A percentile compares a stretch with the other conserved stretches of the same genome.
These are phyloP conservation scores for Boletus reticulatus DNA, from an alignment of 768 basidiomycete species.

Conservation along the genomic window DNA sequence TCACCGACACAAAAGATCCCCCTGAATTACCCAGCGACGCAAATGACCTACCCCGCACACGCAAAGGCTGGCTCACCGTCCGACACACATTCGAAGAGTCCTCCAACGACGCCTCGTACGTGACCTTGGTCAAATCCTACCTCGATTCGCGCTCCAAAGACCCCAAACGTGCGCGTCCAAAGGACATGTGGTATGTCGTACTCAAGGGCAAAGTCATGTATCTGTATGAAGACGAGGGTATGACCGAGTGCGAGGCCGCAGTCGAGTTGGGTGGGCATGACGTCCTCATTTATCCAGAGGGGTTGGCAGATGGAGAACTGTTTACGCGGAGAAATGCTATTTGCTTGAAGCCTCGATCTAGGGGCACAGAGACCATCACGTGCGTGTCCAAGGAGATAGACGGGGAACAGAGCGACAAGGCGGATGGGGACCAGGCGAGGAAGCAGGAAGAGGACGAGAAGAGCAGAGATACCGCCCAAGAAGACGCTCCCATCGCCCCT, in stretches of 20 bases:
- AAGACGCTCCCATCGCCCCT: constrained; percentile 58
- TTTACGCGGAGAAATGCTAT: constrained; percentile 91
- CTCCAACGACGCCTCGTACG: constrained; percentile 63
- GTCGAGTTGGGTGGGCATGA: constrained; percentile 80
- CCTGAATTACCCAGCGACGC: constrained; percentile 32
- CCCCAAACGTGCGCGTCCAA: constrained; percentile 78
- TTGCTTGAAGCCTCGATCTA: constrained; percentile 58
- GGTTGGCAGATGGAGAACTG: constrained; percentile 80
- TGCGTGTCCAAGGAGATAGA: constrained; percentile 55
- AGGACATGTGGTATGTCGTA: constrained; percentile 91
- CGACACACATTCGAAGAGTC: constrained; percentile 75
- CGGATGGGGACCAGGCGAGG: background rate
- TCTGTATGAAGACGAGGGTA: constrained; percentile 89
- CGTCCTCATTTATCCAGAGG: constrained; percentile 73
- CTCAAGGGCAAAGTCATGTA: constrained; percentile 91
- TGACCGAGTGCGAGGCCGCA: constrained; percentile 89
- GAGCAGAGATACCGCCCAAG: constrained; percentile 38
- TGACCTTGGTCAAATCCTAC: constrained; percentile 76
- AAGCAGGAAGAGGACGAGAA: constrained; percentile 40
- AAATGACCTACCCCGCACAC: constrained; percentile 61
- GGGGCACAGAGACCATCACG: constrained; percentile 37
- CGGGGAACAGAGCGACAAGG: constrained; percentile 31
- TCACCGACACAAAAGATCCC: constrained; percentile 21
- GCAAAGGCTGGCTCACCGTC: constrained; percentile 83
- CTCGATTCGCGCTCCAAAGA: constrained; percentile 82